phyloP scores from a whole-genome alignment of 768 basidiomycete genomes.

The Tricholoma hemisulphureum region DNA sequence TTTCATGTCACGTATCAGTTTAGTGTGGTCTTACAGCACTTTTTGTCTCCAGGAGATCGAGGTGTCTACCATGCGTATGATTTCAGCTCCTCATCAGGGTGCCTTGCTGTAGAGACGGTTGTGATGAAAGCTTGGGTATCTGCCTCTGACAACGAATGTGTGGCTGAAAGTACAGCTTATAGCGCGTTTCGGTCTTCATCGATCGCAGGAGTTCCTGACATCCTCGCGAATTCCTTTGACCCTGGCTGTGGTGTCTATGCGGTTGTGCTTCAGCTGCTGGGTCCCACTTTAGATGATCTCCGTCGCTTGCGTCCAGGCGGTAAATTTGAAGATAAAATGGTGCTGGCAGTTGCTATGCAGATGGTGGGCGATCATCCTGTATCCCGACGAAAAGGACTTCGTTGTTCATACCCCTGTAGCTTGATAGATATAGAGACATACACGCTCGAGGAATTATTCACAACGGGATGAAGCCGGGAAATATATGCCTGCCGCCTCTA shows the following conservation, averaged over 20 bases:
- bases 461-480: conserved; percentile 32
- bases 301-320: conserved; percentile 10
- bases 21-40: not conserved
- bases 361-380: conserved; percentile 18
- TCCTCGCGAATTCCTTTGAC: conserved; percentile 16
- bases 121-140: conserved; percentile 30
- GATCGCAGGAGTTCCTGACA: conserved; percentile 17
- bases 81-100: conserved; percentile 22
- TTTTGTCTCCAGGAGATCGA: conserved; percentile 18
- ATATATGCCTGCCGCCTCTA: conserved; percentile 27
- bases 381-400: not conserved
- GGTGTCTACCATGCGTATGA: conserved; percentile 33
- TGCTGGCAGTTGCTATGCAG: conserved; percentile 28
- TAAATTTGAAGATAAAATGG: conserved; percentile 21
- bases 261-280: conserved; percentile 27
- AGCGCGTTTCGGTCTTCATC: conserved; percentile 4
- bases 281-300: conserved; percentile 27
- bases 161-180: conserved; percentile 25
- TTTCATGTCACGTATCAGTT: not conserved
- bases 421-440: conserved; percentile 25
- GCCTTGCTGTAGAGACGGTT: conserved; percentile 17
- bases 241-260: conserved; percentile 18
- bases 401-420: conserved; percentile 10
- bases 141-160: conserved; percentile 25
- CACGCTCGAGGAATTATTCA: conserved; percentile 28